Evolutionary conservation across 2,329 filamentous ascomycete genomes (phyloP).

Genomic region (Decorospora gaudefroyi): DNA sequence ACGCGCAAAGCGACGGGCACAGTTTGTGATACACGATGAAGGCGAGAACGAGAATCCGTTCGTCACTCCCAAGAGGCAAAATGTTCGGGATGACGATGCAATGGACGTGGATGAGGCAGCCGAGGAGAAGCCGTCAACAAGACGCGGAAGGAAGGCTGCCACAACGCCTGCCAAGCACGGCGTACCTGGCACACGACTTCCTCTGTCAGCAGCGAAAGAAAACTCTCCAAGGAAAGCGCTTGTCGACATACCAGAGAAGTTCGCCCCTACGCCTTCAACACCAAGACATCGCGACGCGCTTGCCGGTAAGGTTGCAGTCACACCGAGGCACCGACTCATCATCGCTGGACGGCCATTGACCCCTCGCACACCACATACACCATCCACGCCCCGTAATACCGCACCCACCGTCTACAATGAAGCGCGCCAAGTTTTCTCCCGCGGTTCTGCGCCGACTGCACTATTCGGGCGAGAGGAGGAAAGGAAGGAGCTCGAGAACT

Average conservation of each 20-base stretch:
- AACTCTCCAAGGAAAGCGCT: constrained; percentile 55
- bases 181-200: constrained; percentile 49
- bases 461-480: constrained; percentile 77
- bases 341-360: constrained; percentile 75
- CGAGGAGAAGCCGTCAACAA: constrained; percentile 42
- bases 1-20: constrained; percentile 51
- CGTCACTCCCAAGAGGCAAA: constrained; percentile 44
- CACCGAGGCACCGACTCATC: constrained; percentile 82
- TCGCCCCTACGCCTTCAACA: constrained; percentile 64
- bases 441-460: constrained; percentile 73
- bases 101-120: constrained; percentile 54
- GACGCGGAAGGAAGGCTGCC: constrained; percentile 38
- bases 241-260: constrained; percentile 55
- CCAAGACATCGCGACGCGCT: constrained; percentile 80
- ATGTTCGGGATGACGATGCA: constrained; percentile 47
- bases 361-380: constrained; percentile 77
- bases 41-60: constrained; percentile 71
- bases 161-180: constrained; percentile 57
- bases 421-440: constrained; percentile 83
- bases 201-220: constrained; percentile 53
- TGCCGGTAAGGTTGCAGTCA: constrained; percentile 69
- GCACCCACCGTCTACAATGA: constrained; percentile 80
- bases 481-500: constrained; percentile 67
- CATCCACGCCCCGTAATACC: constrained; percentile 66
- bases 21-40: constrained; percentile 57